These are phyloP conservation scores for Agarophyton chilense DNA, from an alignment of 23 red algal species.

Conservation along the genomic window DNA sequence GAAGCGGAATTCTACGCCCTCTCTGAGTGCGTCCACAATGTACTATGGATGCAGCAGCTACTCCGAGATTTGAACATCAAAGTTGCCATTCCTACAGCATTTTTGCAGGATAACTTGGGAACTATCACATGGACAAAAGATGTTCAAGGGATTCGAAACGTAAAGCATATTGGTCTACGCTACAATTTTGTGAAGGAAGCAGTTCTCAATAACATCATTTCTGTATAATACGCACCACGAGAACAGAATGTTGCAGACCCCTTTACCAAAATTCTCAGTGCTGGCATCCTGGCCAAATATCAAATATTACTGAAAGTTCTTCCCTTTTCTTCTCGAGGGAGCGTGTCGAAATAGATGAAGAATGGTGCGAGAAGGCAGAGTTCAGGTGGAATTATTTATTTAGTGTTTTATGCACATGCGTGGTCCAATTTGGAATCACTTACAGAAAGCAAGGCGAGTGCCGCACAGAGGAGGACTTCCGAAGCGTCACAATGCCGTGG, in stretches of 20 bases:
- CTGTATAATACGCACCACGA: conserved; percentile 22
- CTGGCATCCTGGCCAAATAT: not conserved
- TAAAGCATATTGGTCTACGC: conserved; percentile 26
- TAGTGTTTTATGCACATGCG: no score
- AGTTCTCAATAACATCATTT: not conserved
- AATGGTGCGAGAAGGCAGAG: no score
- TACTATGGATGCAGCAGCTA: not conserved
- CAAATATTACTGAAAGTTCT: not conserved
- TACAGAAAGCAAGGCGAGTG: no score
- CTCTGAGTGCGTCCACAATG: not conserved
- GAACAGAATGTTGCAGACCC: conserved; percentile 38
- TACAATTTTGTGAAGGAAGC: conserved; percentile 28
- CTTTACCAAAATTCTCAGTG: conserved; percentile 12
- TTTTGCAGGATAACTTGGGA: conserved; percentile 50
- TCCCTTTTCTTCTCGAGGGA: conserved; percentile 10
- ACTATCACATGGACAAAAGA: conserved; percentile 33
- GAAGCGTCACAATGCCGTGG: no score
- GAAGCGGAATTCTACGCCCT: conserved; percentile 45
- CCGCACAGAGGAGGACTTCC: no score
- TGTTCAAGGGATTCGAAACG: conserved; percentile 14
- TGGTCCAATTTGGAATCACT: no score
- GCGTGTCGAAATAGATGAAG: conserved; percentile 29
- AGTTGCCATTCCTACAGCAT: not conserved
- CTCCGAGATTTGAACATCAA: not conserved
- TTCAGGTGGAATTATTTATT: no score